Conservation (phyloP, 1,139 yeast genomes). For the Blastobotrys arbuscula region DNA sequence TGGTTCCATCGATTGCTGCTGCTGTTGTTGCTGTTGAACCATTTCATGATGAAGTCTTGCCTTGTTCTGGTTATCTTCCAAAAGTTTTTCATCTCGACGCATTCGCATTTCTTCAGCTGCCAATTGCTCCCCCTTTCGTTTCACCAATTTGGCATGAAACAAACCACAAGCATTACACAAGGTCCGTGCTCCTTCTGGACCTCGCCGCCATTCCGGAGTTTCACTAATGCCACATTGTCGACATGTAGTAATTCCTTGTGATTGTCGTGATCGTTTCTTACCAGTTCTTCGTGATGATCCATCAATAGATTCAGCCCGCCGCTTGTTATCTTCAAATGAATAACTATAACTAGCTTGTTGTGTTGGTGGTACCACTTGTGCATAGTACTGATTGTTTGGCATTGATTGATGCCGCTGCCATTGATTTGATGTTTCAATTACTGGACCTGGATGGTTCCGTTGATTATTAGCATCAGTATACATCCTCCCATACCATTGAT, state of each 20-base stretch:
- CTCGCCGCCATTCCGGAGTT: slow-evolving; percentile 91
- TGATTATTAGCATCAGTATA: neutral
- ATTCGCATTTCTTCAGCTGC: slow-evolving; percentile 46
- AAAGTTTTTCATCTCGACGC: slow-evolving; percentile 16
- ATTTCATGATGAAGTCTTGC: neutral
- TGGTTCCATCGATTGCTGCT: too few relatives aligned
- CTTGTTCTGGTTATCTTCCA: slow-evolving; percentile 1
- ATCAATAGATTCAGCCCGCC: neutral
- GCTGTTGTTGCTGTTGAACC: neutral
- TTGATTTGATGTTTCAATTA: too few relatives aligned
- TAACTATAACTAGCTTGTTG: neutral
- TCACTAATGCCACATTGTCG: slow-evolving; percentile 72
- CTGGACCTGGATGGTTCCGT: neutral
- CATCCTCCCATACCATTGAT: neutral
- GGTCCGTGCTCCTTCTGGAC: slow-evolving; percentile 80
- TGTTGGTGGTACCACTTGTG: neutral
- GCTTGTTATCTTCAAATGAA: neutral
- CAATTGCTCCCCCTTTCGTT: slow-evolving; percentile 57
- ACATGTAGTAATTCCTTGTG: slow-evolving; percentile 36
- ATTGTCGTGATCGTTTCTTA: slow-evolving; percentile 14
- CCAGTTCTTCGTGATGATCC: slow-evolving; percentile 1
- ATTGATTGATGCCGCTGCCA: slow-evolving; percentile 5
- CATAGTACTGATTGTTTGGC: neutral
- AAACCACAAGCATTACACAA: slow-evolving; percentile 89
- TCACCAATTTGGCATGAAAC: slow-evolving; percentile 68